These are phyloP conservation scores for Cladorrhinum sp. DNA, from an alignment of 2,329 filamentous ascomycete genomes.

Conservation along the genomic window DNA sequence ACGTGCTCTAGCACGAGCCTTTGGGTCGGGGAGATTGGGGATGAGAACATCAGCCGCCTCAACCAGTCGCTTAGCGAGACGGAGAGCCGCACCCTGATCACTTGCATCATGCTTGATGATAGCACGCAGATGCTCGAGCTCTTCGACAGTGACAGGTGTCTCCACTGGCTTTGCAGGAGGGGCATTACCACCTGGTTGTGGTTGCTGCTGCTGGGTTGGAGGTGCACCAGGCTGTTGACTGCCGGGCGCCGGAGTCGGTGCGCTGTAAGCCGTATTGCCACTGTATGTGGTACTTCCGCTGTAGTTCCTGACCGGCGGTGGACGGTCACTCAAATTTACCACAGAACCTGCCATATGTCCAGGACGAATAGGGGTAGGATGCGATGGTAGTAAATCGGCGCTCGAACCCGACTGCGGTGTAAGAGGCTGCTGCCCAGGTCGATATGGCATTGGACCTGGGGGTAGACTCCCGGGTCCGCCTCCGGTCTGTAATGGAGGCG, in stretches of 20 bases:
- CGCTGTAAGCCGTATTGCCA: slow-evolving; percentile 32
- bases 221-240: slow-evolving; percentile 32
- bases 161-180: slow-evolving; percentile 33
- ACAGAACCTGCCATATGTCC: slow-evolving; percentile 59
- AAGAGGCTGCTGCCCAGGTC: slow-evolving; percentile 21
- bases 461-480: slow-evolving; percentile 24
- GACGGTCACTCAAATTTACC: slow-evolving; percentile 54
- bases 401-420: slow-evolving; percentile 35
- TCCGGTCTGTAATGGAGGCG: slow-evolving; percentile 16
- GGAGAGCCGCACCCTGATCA: slow-evolving; percentile 69
- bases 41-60: slow-evolving; percentile 80
- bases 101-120: slow-evolving; percentile 66
- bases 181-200: slow-evolving; percentile 20
- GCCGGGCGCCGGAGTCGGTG: slow-evolving; percentile 26
- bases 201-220: slow-evolving; percentile 25
- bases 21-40: slow-evolving; percentile 61
- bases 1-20: slow-evolving; percentile 68
- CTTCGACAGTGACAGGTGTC: slow-evolving; percentile 68
- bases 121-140: slow-evolving; percentile 72
- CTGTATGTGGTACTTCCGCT: slow-evolving; percentile 45
- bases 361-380: slow-evolving; percentile 61
- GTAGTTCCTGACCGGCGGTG: slow-evolving; percentile 58
- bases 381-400: slow-evolving; percentile 52
- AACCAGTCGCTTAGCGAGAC: slow-evolving; percentile 76
- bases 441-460: slow-evolving; percentile 24